phyloP scores from a whole-genome alignment of 2,329 filamentous ascomycete genomes.

The Xylariaceae sp. region DNA sequence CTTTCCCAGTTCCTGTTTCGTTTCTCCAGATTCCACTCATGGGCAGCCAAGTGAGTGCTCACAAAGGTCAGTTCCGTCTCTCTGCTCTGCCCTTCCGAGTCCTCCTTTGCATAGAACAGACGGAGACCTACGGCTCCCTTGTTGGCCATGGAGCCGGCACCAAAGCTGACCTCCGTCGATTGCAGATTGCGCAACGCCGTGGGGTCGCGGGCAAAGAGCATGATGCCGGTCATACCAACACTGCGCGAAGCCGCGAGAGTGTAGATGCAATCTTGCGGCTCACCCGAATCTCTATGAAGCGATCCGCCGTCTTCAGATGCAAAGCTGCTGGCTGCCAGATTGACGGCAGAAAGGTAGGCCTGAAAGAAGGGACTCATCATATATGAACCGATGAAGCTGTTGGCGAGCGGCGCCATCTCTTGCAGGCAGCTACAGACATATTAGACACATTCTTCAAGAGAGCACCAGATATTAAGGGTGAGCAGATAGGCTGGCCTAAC shows the following conservation, averaged over 20 bases:
- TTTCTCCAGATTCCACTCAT: constrained; percentile 69
- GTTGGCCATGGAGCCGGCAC: constrained; percentile 84
- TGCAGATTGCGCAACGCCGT: constrained; percentile 60
- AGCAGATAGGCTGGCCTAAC: neutral
- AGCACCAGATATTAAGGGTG: neutral
- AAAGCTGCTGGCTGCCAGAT: constrained; percentile 55
- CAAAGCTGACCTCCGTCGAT: constrained; percentile 78
- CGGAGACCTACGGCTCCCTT: constrained; percentile 86
- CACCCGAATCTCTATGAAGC: constrained; percentile 12
- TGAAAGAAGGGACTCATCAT: constrained; percentile 72
- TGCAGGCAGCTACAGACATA: constrained; percentile 63
- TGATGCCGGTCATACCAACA: constrained; percentile 82
- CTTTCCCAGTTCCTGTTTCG: constrained; percentile 85
- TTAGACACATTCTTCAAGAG: neutral
- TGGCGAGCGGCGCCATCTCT: constrained; percentile 79
- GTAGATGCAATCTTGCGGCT: constrained; percentile 46
- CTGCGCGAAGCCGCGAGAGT: constrained; percentile 66
- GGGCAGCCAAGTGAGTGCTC: constrained; percentile 80
- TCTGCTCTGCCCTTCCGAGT: constrained; percentile 28
- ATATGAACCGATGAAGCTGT: constrained; percentile 79
- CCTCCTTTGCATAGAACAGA: constrained; percentile 51
- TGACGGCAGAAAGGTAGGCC: constrained; percentile 65
- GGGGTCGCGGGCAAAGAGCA: constrained; percentile 71
- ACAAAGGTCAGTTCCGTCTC: constrained; percentile 74
- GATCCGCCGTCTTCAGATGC: constrained; percentile 1